Base-by-base conservation (phyloP, 257 asterid species). In the Gentiana straminea region DNA sequence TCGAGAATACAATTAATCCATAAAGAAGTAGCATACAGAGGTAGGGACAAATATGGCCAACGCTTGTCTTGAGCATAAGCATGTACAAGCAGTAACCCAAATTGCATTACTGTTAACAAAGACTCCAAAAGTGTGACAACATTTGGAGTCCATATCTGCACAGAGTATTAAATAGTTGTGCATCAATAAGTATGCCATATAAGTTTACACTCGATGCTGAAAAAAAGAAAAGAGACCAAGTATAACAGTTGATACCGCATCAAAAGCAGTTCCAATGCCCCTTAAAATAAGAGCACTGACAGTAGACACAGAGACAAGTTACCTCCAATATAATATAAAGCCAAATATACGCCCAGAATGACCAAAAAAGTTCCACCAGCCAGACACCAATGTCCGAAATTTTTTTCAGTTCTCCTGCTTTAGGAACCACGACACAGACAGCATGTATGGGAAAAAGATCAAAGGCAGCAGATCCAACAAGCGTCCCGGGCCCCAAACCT, bases 311-410 rank as follows among this genome's bases (percentile, higher is more conserved):
- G 44, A 55, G 62, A 52, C 39, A 53, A 54, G 60, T 54, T 55
- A 87, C 98, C 96, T 87, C 84, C 68, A 91, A 61, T 36, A 84
- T 91, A 57, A 91, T 81, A 61, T 91, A 91, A n/a, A 91, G 87
- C 98, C 98, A 91, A 67, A 84, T 68, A 76, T 87, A 91, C 68
- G 98, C 98, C 98, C 98, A 91, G 70, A 91, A 87, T 66, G 98
- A 91, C 96, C 98, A 91, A 73, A 91, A 75, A 64, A 91, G 98
- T 74, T 82, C 98, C 51, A 91, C 95, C 65, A 91, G 78, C 98
- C 96, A 91, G 52, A 91, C 92, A 56, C 98, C 98, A 5, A 87
- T 54, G 60, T 91, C 95, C 51, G 98, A 76, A 80, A 91, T 87
- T 78, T 87, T 91, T 68, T 87, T 90, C 64, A 82, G 79, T 62